Percentiles rank a stretch among this genome's conserved stretches.
These are phyloP conservation scores for Chaetomium fimeti DNA, from an alignment of 495 filamentous ascomycete species.

Conservation along the genomic window DNA sequence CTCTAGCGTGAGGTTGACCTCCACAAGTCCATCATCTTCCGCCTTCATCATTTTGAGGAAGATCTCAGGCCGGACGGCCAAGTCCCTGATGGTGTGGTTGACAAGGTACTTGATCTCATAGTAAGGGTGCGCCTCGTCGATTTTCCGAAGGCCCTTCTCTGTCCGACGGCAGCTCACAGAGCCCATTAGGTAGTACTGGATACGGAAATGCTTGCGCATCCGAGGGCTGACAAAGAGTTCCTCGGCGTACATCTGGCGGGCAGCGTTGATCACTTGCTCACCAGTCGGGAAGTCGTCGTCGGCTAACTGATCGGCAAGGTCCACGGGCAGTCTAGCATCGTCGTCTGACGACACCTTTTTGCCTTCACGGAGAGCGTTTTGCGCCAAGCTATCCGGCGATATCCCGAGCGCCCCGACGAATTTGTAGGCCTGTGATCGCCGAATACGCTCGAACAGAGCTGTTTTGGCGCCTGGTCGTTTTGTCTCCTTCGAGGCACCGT, in stretches of 20 bases:
- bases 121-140: slow-evolving; percentile 92
- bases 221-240: slow-evolving; percentile 85
- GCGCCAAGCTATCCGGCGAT: slow-evolving; percentile 78
- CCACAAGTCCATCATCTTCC: slow-evolving; percentile 86
- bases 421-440: slow-evolving; percentile 72
- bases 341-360: slow-evolving; percentile 82
- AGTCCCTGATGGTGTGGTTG: slow-evolving; percentile 75
- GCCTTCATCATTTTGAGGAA: slow-evolving; percentile 96
- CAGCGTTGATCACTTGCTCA: slow-evolving; percentile 70
- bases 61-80: slow-evolving; percentile 79
- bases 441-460: slow-evolving; percentile 76
- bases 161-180: slow-evolving; percentile 83
- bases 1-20: slow-evolving; percentile 74
- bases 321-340: slow-evolving; percentile 67
- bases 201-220: slow-evolving; percentile 83
- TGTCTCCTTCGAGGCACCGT: slow-evolving; percentile 41
- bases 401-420: slow-evolving; percentile 90
- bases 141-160: slow-evolving; percentile 89
- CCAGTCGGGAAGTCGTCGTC: slow-evolving; percentile 73
- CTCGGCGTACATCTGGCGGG: slow-evolving; percentile 84
- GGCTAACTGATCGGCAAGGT: slow-evolving; percentile 75
- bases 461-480: slow-evolving; percentile 77
- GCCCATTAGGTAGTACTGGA: slow-evolving; percentile 75
- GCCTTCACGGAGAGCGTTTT: slow-evolving; percentile 75
- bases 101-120: slow-evolving; percentile 97